Conservation (phyloP, 2,329 filamentous ascomycete species). For the Penicillium sp. region DNA sequence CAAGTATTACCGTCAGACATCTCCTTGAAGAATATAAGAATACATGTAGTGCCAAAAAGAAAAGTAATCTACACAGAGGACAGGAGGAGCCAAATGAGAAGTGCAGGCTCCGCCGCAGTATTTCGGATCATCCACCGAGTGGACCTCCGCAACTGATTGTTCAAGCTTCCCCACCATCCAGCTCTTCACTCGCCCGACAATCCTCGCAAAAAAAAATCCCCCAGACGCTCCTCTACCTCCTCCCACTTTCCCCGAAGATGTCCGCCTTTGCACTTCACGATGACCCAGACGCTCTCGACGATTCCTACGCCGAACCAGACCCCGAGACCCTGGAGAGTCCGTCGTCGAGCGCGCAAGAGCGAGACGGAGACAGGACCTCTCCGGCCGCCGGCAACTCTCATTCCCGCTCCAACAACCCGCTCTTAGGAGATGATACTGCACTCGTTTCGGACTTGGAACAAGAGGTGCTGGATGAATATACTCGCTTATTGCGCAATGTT, state of each 20-base stretch:
- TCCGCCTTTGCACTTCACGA: conserved; percentile 18
- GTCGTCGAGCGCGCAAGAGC: conserved; percentile 10
- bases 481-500: conserved; percentile 79
- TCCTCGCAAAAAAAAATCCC: too few species aligned
- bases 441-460: conserved; percentile 73
- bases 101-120: too few species aligned
- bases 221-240: too few species aligned
- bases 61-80: too few species aligned
- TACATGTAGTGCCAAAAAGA: too few species aligned
- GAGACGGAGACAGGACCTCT: conserved; percentile 14
- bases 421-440: conserved; percentile 33
- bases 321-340: conserved; percentile 12
- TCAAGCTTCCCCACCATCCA: too few species aligned
- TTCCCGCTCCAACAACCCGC: conserved; percentile 28
- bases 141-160: too few species aligned
- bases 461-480: conserved; percentile 91
- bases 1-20: too few species aligned
- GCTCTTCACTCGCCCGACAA: too few species aligned
- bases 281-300: conserved; percentile 14
- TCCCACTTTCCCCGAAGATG: conserved; percentile 6
- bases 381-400: conserved; percentile 13
- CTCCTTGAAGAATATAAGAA: too few species aligned
- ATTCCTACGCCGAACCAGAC: conserved; percentile 16
- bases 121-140: too few species aligned
- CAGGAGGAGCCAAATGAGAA: too few species aligned